A percentile compares a stretch with the other conserved stretches of the same genome.
phyloP scores from a whole-genome alignment of 2,329 filamentous ascomycete genomes.

The Mycogone perniciosa region DNA sequence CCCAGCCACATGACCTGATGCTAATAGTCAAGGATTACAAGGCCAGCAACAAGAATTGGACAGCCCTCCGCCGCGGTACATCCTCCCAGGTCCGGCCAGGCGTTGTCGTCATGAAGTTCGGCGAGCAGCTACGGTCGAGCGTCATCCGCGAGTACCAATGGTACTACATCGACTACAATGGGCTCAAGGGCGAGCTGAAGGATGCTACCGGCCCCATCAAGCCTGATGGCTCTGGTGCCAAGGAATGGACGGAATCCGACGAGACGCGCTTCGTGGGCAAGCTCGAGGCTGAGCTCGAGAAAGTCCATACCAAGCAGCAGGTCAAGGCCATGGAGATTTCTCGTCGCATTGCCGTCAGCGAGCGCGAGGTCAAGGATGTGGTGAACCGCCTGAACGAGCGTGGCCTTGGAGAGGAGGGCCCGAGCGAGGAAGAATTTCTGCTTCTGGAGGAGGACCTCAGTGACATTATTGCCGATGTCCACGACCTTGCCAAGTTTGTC shows the following conservation, averaged over 20 bases:
- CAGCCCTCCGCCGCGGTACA: constrained; percentile 25
- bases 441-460: constrained; percentile 89
- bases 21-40: constrained; percentile 49
- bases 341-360: constrained; percentile 77
- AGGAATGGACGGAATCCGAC: constrained; percentile 83
- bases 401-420: constrained; percentile 50
- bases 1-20: constrained; percentile 29
- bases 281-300: constrained; percentile 89
- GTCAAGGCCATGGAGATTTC: constrained; percentile 96
- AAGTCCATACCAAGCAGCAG: constrained; percentile 96
- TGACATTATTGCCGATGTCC: constrained; percentile 97
- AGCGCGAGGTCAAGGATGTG: constrained; percentile 85
- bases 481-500: constrained; percentile 96
- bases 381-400: constrained; percentile 66
- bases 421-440: constrained; percentile 88
- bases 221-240: constrained; percentile 40
- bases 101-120: constrained; percentile 71
- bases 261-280: constrained; percentile 81
- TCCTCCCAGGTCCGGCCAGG: constrained; percentile 40
- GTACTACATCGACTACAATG: constrained; percentile 98
- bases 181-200: constrained; percentile 81
- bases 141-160: constrained; percentile 95
- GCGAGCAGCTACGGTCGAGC: constrained; percentile 91
- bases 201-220: constrained; percentile 50
- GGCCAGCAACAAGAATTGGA: constrained; percentile 37